Base-by-base conservation (phyloP, 192 early-diverging fungal genomes). In the Chytriomyces confervae region DNA sequence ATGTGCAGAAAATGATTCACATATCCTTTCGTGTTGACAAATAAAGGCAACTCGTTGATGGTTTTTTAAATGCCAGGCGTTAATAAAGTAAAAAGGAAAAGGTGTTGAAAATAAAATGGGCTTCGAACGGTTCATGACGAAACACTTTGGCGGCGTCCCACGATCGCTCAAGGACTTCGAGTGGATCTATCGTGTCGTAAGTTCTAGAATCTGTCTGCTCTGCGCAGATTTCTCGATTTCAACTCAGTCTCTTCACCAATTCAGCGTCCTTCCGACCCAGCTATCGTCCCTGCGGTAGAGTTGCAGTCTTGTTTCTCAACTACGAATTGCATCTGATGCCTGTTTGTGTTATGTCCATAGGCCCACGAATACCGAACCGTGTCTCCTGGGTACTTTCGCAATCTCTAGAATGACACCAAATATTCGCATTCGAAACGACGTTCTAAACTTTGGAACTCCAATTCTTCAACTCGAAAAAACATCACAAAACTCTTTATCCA, bases 351-450 rank as follows among this genome's bases (percentile, higher is more conserved):
- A 16, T 53, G 57, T 62, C 10, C 66, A 18, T 53, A 82, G 77
- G 86, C 86, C 57, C 62, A 77, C 9, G 84, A 87, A 46, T 87
- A 84, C 82, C 82, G 86, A 20, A 64, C 48, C 13, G 79, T 85
- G 5, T 69, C 80, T 27, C 86, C 86, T 24, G 86, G 86, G 80
- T 83, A 77, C 7, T 51, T 24, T 36, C 2, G 29, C 29, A 36
- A 36, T 36, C 29, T 36, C 29, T 36, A 2, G 2, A 36, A 1
- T 2, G 2, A 36, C 2, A 2, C 2, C 29, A 36, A 36, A 36
- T 36, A 36, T 36, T 36, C 29, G 29, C 2, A 36, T 36, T 36
- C 29, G 29, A 36, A 36, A 36, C 29, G 2, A 36, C 29, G 29
- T 2, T 36, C 29, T 36, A 36, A 36, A 36, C 29, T 36, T 36